Conservation (phyloP, 2,329 filamentous ascomycete genomes). For the Trichoderma gracile region DNA sequence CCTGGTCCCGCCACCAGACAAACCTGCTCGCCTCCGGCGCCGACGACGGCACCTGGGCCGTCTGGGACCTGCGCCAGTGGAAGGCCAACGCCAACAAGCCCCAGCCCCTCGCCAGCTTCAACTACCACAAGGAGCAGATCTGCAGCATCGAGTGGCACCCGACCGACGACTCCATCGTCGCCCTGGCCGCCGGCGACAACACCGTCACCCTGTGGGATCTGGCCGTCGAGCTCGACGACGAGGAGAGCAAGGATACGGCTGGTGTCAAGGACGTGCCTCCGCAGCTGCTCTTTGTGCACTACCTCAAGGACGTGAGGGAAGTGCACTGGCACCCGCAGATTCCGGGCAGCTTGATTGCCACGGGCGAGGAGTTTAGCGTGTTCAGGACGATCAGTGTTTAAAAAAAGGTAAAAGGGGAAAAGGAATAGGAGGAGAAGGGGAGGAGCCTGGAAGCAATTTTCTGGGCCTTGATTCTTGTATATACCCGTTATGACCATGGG, state of each 20-base stretch:
- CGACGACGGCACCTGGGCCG: slow-evolving; percentile 90
- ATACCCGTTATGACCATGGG: slow-evolving; percentile 24
- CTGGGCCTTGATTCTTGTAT: slow-evolving; percentile 9
- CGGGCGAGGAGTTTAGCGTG: slow-evolving; percentile 84
- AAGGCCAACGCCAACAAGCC: slow-evolving; percentile 65
- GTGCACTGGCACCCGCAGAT: slow-evolving; percentile 98
- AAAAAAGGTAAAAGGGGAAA: too few species aligned
- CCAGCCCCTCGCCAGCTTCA: slow-evolving; percentile 86
- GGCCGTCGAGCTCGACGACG: slow-evolving; percentile 93
- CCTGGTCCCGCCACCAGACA: slow-evolving; percentile 85
- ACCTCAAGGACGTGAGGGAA: slow-evolving; percentile 93
- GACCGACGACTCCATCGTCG: slow-evolving; percentile 92
- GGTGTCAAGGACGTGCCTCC: slow-evolving; percentile 89
- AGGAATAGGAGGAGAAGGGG: too few species aligned
- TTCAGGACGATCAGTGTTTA: slow-evolving; percentile 83
- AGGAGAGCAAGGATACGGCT: slow-evolving; percentile 88
- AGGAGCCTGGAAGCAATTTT: too few species aligned
- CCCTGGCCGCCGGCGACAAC: slow-evolving; percentile 88
- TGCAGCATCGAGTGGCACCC: slow-evolving; percentile 97
- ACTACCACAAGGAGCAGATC: slow-evolving; percentile 95
- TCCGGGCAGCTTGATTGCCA: slow-evolving; percentile 83
- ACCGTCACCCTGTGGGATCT: slow-evolving; percentile 96
- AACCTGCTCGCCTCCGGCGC: slow-evolving; percentile 90
- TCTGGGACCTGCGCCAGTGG: slow-evolving; percentile 97
- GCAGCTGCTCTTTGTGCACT: slow-evolving; percentile 94